Base-by-base conservation (phyloP, 352 stramenopile genomes). In the Blastocystis sp. region DNA sequence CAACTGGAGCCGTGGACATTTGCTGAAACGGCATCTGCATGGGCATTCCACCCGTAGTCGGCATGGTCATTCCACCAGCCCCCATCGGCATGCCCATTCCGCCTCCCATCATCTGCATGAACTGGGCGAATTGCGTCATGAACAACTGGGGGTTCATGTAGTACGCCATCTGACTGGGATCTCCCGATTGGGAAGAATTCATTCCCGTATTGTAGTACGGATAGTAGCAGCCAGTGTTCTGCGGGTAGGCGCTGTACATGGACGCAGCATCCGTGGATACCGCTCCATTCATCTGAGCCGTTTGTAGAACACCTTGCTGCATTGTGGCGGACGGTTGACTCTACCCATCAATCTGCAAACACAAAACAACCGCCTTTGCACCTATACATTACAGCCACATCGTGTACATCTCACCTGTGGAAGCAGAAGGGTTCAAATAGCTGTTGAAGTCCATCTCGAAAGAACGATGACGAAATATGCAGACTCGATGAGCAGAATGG, bases 381-480 rank as follows among this genome's bases (percentile, higher is more conserved):
- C n/a, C n/a, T n/a, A n/a, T n/a, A n/a, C n/a, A n/a, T n/a, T n/a
- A n/a, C n/a, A n/a, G n/a, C n/a, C n/a, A n/a, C n/a, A n/a, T n/a
- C n/a, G n/a, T n/a, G n/a, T n/a, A n/a, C n/a, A n/a, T n/a, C n/a
- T n/a, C n/a, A n/a, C n/a, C n/a, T n/a, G n/a, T n/a, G n/a, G n/a
- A n/a, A n/a, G n/a, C n/a, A n/a, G n/a, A n/a, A 27, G 69, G 29
- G 56, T 59, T 81, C 34, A 81, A 64, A 81, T 81, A 81, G 44
- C 69, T 81, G 29, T 81, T 81, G 18, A 81, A 81, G 42, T 81
- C 69, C 69, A 81, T 81, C 49, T 40, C 32, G 4, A n/a, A n/a
- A n/a, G n/a, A n/a, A n/a, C n/a, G n/a, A n/a, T n/a, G n/a, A n/a
- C n/a, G n/a, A n/a, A n/a, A n/a, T n/a, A n/a, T n/a, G n/a, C n/a